A percentile compares a stretch with the other conserved stretches of the same genome.
These are phyloP conservation scores for Metschnikowia proteae DNA, from an alignment of 805 yeast genomes.

Conservation along the genomic window DNA sequence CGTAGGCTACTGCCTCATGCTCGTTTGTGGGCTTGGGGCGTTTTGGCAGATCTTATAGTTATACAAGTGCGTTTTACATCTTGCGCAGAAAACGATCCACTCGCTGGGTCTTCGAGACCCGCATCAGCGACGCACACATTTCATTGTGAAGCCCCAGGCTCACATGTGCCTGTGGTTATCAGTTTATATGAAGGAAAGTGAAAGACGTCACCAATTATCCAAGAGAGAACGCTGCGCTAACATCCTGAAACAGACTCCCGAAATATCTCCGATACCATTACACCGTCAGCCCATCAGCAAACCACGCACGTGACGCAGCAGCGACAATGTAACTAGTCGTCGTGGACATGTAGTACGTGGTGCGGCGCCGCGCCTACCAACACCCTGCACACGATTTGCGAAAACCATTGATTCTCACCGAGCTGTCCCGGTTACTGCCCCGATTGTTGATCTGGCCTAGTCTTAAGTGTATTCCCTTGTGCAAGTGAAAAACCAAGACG, in stretches of 20 bases:
- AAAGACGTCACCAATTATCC: no score
- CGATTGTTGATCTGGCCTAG: constrained; percentile 1
- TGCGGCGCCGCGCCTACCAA: constrained; percentile 4
- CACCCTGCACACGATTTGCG: constrained; percentile 6
- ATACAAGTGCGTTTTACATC: background rate
- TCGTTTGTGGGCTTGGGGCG: constrained; percentile 38
- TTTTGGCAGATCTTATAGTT: constrained; percentile 8
- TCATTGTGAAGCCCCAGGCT: no score
- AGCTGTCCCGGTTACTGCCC: constrained; percentile 2
- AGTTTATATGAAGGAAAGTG: no score
- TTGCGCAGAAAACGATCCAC: no score
- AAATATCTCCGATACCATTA: no score
- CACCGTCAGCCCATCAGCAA: no score
- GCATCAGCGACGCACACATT: no score
- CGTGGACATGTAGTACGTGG: background rate
- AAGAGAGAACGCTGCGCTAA: no score
- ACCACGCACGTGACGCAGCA: background rate
- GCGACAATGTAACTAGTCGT: background rate
- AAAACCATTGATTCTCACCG: constrained; percentile 6
- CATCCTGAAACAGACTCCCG: no score
- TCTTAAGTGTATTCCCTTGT: background rate
- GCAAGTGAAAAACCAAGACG: background rate
- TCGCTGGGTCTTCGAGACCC: no score
- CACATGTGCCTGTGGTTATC: no score
- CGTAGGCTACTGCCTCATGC: constrained; percentile 33